Evolutionary conservation across 441 rosid species (phyloP).

Genomic region (Jatropha multifida): DNA sequence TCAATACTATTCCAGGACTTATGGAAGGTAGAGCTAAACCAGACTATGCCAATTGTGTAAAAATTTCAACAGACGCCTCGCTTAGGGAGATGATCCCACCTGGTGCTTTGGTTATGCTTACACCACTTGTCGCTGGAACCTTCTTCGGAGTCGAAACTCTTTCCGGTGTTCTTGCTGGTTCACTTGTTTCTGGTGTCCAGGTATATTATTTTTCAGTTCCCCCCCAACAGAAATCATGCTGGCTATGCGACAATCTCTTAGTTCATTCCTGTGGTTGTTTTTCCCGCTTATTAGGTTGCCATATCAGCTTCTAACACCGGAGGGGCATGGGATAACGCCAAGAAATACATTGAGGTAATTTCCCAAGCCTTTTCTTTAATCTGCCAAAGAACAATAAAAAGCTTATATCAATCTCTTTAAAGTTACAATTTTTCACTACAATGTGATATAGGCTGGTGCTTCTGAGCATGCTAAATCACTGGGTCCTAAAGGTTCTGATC

Average conservation of each 20-base stretch:
- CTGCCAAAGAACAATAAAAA: too few relatives aligned
- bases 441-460: constrained; percentile 54
- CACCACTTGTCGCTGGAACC: constrained; percentile 66
- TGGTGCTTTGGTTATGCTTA: constrained; percentile 64
- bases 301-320: constrained; percentile 87
- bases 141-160: constrained; percentile 69
- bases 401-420: neutral
- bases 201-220: constrained; percentile 20
- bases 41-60: constrained; percentile 66
- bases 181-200: constrained; percentile 76
- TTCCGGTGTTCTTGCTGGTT: constrained; percentile 61
- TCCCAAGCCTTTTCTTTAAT: neutral
- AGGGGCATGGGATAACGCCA: constrained; percentile 81
- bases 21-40: constrained; percentile 63
- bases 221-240: neutral
- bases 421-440: too few relatives aligned
- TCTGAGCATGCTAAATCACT: constrained; percentile 73
- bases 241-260: neutral
- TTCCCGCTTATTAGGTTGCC: constrained; percentile 42
- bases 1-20: constrained; percentile 66
- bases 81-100: constrained; percentile 71
- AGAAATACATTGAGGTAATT: constrained; percentile 73
- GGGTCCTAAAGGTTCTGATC: constrained; percentile 75
- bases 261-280: neutral
- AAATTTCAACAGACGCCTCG: constrained; percentile 69